Base-by-base conservation (phyloP, 345 rosid genomes). In the Turritis glabra region DNA sequence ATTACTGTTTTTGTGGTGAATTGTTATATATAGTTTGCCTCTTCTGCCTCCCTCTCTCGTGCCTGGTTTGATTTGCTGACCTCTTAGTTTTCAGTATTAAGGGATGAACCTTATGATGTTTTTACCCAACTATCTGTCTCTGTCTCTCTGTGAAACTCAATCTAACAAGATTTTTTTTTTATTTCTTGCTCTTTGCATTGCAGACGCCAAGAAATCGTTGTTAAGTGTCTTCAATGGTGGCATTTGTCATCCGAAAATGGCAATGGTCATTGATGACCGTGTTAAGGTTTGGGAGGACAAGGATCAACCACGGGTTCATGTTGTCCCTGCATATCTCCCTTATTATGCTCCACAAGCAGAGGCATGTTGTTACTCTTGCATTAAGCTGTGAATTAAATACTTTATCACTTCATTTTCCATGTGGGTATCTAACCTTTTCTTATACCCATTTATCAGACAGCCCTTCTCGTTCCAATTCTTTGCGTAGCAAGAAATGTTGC, bases 401-500 rank as follows among this genome's bases (percentile, higher is more conserved):
- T 63, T 8, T 71, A 56, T 40, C 53, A 11, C 64, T 58, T 50
- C 15, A 54, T 48, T 53, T 19, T 3, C 65, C 65, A 65, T 68
- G n/a, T 67, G 62, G 41, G 55, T 61, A 72, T 32, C 74, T 66
- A 51, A 57, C 58, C 44, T 32, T 51, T 19, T 71, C 71, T 17
- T 57, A 10, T 51, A 29, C 21, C 27, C 69, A 65, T 72, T 79
- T 58, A 61, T 48, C 79, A 95, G 98, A 90, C 89, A 67, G 89
- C 93, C 18, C 87, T 80, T 79, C 86, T 84, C 0, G 94, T 95
- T 82, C 98, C 99, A 52, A 83, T 83, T 77, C 92, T 95, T 23
- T 92, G 98, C 51, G 97, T 95, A 58, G 98, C 99, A 50, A 92
- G 99, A 82, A 95, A 92, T 88, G 99, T 95, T 78, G 99, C 99